Evolutionary conservation across 371 early-diverging fungal species (phyloP).

Genomic region (Mucor piriformis): DNA sequence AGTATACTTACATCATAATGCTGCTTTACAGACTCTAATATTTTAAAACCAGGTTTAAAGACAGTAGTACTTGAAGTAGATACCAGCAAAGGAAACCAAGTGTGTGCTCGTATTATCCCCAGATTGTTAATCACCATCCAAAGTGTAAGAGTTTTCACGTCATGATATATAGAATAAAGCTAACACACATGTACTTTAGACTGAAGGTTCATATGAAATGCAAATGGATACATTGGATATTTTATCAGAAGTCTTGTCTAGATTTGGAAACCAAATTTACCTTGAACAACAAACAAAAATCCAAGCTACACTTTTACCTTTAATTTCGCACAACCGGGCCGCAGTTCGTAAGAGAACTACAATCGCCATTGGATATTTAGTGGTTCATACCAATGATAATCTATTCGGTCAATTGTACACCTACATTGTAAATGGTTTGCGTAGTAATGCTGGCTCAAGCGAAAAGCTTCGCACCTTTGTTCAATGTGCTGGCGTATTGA

Average conservation of each 20-base stretch:
- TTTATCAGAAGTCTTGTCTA: slow-evolving; percentile 77
- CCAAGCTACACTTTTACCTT: slow-evolving; percentile 66
- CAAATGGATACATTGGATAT: slow-evolving; percentile 86
- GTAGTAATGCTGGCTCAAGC: slow-evolving; percentile 48
- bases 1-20: neutral
- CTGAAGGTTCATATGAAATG: slow-evolving; percentile 65
- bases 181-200: slow-evolving; percentile 18
- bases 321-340: slow-evolving; percentile 73
- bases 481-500: slow-evolving; percentile 73
- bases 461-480: slow-evolving; percentile 77
- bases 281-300: slow-evolving; percentile 60
- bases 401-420: slow-evolving; percentile 67
- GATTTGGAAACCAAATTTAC: slow-evolving; percentile 70
- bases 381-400: slow-evolving; percentile 70
- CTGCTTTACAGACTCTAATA: neutral
- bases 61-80: slow-evolving; percentile 76
- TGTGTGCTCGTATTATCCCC: slow-evolving; percentile 67
- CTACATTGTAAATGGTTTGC: slow-evolving; percentile 36
- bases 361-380: slow-evolving; percentile 75
- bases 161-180: neutral
- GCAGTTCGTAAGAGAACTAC: slow-evolving; percentile 86
- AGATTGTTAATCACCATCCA: slow-evolving; percentile 63
- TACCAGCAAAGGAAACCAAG: slow-evolving; percentile 44
- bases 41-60: slow-evolving; percentile 58
- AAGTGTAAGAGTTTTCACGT: slow-evolving; percentile 39